phyloP scores from a whole-genome alignment of 2,329 filamentous ascomycete species.

The Microdochium nivale region DNA sequence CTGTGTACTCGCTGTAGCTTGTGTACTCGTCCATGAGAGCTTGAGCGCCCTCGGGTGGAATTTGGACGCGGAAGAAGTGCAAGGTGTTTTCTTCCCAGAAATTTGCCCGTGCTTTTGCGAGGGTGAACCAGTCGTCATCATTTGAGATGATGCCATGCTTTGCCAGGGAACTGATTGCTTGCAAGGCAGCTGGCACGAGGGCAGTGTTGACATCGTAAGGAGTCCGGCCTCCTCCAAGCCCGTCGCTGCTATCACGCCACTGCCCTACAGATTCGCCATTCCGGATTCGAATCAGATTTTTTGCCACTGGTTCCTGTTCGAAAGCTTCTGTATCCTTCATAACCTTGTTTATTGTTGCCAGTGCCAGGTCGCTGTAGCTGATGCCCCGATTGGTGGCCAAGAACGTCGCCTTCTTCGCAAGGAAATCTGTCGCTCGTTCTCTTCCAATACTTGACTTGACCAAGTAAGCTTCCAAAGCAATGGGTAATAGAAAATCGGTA shows the following conservation, averaged over 20 bases:
- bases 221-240: conserved; percentile 52
- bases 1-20: conserved; percentile 29
- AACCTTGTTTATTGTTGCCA: conserved; percentile 47
- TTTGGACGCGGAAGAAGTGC: conserved; percentile 41
- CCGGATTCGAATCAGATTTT: conserved; percentile 51
- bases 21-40: conserved; percentile 40
- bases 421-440: conserved; percentile 23
- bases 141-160: conserved; percentile 39
- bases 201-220: conserved; percentile 59
- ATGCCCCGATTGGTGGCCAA: conserved; percentile 40
- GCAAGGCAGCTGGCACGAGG: conserved; percentile 51
- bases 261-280: conserved; percentile 45
- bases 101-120: conserved; percentile 41
- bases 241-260: conserved; percentile 54
- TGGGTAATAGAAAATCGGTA: conserved; percentile 51
- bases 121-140: conserved; percentile 33
- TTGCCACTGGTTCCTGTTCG: conserved; percentile 35
- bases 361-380: conserved; percentile 42
- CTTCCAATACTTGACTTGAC: conserved; percentile 32
- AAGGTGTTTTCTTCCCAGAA: conserved; percentile 56
- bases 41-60: conserved; percentile 34
- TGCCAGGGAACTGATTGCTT: conserved; percentile 45
- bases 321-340: conserved; percentile 48
- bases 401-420: conserved; percentile 35
- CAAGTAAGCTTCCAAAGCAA: conserved; percentile 52